Conservation (phyloP, 148 eudicot species). For the Dysphania ambrosioides region DNA sequence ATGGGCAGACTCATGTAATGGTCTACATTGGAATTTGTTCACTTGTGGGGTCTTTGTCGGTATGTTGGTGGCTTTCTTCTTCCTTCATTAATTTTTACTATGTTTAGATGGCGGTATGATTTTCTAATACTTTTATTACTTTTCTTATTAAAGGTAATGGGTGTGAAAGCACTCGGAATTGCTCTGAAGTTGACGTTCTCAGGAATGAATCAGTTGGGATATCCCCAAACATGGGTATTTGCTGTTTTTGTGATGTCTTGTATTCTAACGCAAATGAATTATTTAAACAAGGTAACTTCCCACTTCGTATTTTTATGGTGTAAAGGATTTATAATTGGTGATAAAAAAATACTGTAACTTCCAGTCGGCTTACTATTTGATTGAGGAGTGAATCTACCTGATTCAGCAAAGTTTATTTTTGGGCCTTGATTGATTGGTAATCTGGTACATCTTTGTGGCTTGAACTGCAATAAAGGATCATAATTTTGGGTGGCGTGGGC, state of each 20-base stretch:
- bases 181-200: constrained; percentile 70
- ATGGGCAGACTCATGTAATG: constrained; percentile 71
- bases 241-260: constrained; percentile 44
- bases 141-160: constrained; percentile 60
- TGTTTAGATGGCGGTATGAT: not conserved
- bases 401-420: not conserved
- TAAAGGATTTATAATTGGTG: not conserved
- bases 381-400: not conserved
- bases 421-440: not conserved
- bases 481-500: not conserved
- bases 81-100: not conserved
- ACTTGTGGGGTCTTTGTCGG: constrained; percentile 70
- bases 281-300: constrained; percentile 59
- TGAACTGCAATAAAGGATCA: not conserved
- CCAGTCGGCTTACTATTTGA: not conserved
- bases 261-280: constrained; percentile 67
- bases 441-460: not conserved
- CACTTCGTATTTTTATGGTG: constrained; percentile 6
- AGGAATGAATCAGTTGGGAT: constrained; percentile 62
- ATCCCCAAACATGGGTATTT: constrained; percentile 77
- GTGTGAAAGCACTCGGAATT: constrained; percentile 76
- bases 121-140: constrained; percentile 1
- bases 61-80: constrained; percentile 22
- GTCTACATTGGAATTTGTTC: constrained; percentile 74
- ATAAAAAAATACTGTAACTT: not conserved